Base-by-base conservation (phyloP, 306 rosid genomes). In the Vachellia collinsii region DNA sequence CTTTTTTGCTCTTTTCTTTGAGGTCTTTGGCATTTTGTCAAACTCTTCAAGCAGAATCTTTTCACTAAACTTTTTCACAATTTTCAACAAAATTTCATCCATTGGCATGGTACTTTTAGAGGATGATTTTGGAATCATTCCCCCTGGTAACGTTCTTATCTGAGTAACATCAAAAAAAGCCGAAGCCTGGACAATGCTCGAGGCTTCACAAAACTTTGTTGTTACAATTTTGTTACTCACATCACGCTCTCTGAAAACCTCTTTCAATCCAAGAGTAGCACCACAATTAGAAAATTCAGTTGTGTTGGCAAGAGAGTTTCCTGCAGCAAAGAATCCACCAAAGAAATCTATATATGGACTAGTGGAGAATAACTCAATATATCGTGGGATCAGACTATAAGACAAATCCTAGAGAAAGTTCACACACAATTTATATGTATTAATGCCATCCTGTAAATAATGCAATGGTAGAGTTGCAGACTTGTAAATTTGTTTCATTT, bases 211-310 rank as follows among this genome's bases (percentile, higher is more conserved):
- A 83, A 85, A 72, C 72, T 84, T 88, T 51, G 77, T 86, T 82
- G 89, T 88, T 16, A 86, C 38, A 51, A 91, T 84, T 80, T 83
- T 85, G 73, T 84, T 85, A 68, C 78, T 50, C 80, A 17, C 29
- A 82, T 89, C 88, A 61, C 80, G 83, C 74, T 84, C 80, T 72
- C 67, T 84, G 53, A 91, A 90, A 82, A 94, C 83, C 81, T 86
- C 88, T 91, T 88, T 93, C 89, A 93, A 85, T 84, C 97, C 97
- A 79, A 85, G 76, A 87, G 77, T 80, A 67, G 75, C 80, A 79
- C 77, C 67, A 8, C 43, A 29, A 62, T 84, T 48, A 65, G 82
- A 79, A 36, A 75, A 71, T 64, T 80, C 71, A 29, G 64, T 25
- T 61, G 80, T 72, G 66, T 73, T 79, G 46, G 68, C 54, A 72